Conservation (phyloP, 148 eudicot species). For the Amaranthus hypochondriacus region DNA sequence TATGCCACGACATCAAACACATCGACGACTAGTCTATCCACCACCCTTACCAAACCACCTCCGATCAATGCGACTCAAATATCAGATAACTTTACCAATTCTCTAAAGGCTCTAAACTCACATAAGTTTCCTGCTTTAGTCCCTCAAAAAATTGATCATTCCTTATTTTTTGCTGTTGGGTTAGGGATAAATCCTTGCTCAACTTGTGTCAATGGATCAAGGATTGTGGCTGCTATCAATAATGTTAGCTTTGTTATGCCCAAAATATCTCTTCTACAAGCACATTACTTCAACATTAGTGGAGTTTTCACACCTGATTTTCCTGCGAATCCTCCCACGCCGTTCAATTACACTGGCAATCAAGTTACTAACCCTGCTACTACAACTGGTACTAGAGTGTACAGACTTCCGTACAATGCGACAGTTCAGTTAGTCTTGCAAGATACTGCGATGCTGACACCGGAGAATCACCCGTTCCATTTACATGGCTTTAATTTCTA, state of each 20-base stretch:
- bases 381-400: constrained; percentile 39
- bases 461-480: constrained; percentile 52
- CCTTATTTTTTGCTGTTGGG: constrained; percentile 46
- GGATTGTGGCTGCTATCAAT: constrained; percentile 52
- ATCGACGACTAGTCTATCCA: constrained; percentile 9
- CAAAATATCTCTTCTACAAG: constrained; percentile 40
- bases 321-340: constrained; percentile 37
- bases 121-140: constrained; percentile 38
- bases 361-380: constrained; percentile 30
- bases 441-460: constrained; percentile 41
- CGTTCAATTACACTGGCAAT: constrained; percentile 43
- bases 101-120: constrained; percentile 52
- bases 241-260: constrained; percentile 61
- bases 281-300: constrained; percentile 43
- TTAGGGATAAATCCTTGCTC: constrained; percentile 46
- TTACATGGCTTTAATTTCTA: constrained; percentile 54
- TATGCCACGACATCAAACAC: constrained; percentile 24
- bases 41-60: constrained; percentile 40
- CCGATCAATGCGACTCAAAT: constrained; percentile 41
- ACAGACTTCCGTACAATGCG: constrained; percentile 41
- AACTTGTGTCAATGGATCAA: constrained; percentile 38
- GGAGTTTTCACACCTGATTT: constrained; percentile 59
- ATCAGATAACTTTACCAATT: constrained; percentile 30
- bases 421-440: constrained; percentile 47
- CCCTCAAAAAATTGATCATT: constrained; percentile 42